Conservation (phyloP, 805 yeast genomes). For the Starmerella bombi region DNA sequence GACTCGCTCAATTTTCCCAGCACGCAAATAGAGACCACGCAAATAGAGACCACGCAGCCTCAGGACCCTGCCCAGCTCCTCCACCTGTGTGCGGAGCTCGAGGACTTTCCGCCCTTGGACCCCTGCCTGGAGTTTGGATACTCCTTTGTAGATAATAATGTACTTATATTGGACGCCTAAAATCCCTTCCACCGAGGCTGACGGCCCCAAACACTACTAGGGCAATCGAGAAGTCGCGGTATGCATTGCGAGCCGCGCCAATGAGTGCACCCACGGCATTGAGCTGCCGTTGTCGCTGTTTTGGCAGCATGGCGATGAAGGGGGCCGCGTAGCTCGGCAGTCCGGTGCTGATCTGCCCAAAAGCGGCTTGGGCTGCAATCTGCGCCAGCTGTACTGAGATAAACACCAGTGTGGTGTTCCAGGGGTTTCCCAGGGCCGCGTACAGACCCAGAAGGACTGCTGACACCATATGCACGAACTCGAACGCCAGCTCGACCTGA, state of each 20-base stretch:
- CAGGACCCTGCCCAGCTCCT: too few relatives aligned
- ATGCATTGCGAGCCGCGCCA: conserved; percentile 13
- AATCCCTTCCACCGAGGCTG: conserved; percentile 11
- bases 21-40: too few relatives aligned
- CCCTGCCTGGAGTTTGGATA: background rate
- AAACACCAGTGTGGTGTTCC: conserved; percentile 17
- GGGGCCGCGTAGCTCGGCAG: conserved; percentile 19
- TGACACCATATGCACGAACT: conserved; percentile 16
- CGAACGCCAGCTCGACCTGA: conserved; percentile 6
- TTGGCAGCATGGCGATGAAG: conserved; percentile 24
- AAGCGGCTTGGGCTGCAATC: conserved; percentile 18
- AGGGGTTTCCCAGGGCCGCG: conserved; percentile 17
- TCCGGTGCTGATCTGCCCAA: conserved; percentile 20
- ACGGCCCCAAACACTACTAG: conserved; percentile 23
- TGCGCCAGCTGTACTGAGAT: conserved; percentile 20
- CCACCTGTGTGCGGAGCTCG: too few relatives aligned
- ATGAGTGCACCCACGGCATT: conserved; percentile 16
- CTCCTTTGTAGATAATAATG: background rate
- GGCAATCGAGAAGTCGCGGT: conserved; percentile 22
- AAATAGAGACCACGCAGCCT: too few relatives aligned
- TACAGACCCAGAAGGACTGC: conserved; percentile 20
- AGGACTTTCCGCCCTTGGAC: background rate
- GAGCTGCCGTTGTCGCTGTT: conserved; percentile 20
- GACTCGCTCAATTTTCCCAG: too few relatives aligned
- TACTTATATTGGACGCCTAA: conserved; percentile 3